phyloP scores from a whole-genome alignment of 805 yeast genomes.

The Starmerella gropengiesseri region DNA sequence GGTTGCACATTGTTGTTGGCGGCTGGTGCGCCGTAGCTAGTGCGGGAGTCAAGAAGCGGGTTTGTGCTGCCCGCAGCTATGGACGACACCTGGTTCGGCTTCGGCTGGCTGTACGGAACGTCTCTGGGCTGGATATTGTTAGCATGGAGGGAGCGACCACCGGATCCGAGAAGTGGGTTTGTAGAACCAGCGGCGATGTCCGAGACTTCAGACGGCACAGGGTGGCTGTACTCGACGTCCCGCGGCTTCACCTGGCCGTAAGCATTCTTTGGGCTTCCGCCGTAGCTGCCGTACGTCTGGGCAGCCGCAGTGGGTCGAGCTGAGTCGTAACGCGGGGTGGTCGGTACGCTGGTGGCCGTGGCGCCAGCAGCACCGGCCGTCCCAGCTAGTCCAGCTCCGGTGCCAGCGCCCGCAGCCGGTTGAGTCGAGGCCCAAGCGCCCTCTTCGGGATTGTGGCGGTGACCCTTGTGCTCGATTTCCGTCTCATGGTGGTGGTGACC shows the following conservation, averaged over 20 bases:
- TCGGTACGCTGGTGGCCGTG: constrained; percentile 1
- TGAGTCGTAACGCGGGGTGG: constrained; percentile 1
- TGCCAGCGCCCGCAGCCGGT: neutral
- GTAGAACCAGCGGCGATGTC: constrained; percentile 3
- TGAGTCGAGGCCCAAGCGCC: no score
- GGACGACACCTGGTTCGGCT: neutral
- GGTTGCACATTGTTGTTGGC: neutral
- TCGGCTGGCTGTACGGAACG: constrained; percentile 3
- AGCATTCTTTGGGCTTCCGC: neutral
- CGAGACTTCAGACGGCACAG: neutral
- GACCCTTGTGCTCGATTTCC: constrained; percentile 11
- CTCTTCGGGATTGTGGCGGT: constrained; percentile 16
- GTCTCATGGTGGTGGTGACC: constrained; percentile 6
- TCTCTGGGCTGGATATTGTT: neutral
- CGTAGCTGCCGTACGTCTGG: neutral
- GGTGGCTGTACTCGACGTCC: constrained; percentile 7
- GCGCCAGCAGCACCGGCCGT: no score
- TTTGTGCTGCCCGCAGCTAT: neutral
- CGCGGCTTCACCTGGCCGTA: constrained; percentile 2
- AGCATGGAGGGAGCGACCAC: no score
- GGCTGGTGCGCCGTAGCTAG: constrained; percentile 7
- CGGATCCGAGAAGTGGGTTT: constrained; percentile 11
- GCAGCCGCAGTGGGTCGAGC: constrained; percentile 1
- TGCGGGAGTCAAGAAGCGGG: constrained; percentile 5
- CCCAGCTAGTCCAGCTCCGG: no score